Evolutionary conservation across 1,284 basidiomycete genomes (phyloP).

Genomic region (Austroboletus niveus): DNA sequence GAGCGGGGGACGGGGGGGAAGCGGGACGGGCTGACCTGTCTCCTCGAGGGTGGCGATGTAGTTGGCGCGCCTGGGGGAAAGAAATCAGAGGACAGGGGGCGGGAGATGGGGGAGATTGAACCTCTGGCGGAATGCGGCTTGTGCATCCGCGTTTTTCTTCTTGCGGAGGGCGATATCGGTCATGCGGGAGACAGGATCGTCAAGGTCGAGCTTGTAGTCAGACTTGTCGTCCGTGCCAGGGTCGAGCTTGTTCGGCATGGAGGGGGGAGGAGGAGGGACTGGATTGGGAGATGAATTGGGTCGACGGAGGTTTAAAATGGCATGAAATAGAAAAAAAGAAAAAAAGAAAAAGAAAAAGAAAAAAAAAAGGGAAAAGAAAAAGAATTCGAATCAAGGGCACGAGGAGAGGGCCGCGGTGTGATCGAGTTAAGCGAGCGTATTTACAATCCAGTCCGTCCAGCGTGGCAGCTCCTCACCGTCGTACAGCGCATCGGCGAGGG

Average conservation of each 20-base stretch:
- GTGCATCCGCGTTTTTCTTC: constrained; percentile 81
- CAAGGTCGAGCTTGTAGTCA: constrained; percentile 39
- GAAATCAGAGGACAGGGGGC: constrained; percentile 25
- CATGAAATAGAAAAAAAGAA: constrained; percentile 53
- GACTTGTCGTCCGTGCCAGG: constrained; percentile 31
- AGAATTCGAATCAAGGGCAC: constrained; percentile 62
- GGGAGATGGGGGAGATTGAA: constrained; percentile 4
- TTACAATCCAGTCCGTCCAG: constrained; percentile 37
- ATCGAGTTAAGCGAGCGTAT: constrained; percentile 39
- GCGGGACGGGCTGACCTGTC: constrained; percentile 54
- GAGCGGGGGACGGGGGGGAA: constrained; percentile 19
- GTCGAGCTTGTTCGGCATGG: constrained; percentile 47
- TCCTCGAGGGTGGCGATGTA: constrained; percentile 87
- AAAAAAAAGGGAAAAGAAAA: constrained; percentile 62
- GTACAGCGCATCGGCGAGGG: background rate
- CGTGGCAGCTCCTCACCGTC: constrained; percentile 15
- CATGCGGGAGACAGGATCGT: constrained; percentile 34
- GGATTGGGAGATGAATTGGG: constrained; percentile 15
- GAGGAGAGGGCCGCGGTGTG: constrained; percentile 53
- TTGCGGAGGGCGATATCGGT: constrained; percentile 71
- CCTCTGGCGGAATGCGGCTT: constrained; percentile 50
- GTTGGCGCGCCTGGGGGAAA: constrained; percentile 68
- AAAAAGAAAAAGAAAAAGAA: constrained; percentile 39
- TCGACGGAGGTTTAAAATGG: constrained; percentile 46
- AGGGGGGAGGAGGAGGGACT: constrained; percentile 19